phyloP scores from a whole-genome alignment of 1,284 basidiomycete genomes.

The Sporisorium sorghi region DNA sequence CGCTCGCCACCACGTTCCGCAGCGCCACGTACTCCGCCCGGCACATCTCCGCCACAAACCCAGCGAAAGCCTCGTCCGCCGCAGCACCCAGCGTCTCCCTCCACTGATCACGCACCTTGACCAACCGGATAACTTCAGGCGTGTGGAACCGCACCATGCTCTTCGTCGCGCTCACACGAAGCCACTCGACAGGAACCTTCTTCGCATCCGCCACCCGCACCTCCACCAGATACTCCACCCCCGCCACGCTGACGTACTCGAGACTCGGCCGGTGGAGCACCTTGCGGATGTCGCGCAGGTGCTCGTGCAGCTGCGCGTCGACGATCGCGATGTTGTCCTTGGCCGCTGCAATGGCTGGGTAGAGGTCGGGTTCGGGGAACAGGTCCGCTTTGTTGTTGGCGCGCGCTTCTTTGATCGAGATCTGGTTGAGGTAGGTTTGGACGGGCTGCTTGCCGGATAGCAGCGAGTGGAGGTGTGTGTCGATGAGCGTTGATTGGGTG shows the following conservation, averaged over 20 bases:
- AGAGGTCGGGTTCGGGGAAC: conserved; percentile 80
- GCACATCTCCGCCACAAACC: conserved; percentile 50
- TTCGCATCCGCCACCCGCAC: conserved; percentile 79
- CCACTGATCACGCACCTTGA: conserved; percentile 81
- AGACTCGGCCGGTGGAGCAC: conserved; percentile 79
- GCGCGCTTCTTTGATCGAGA: conserved; percentile 77
- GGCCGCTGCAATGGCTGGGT: conserved; percentile 76
- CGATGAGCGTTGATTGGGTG: conserved; percentile 74
- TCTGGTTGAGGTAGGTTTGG: conserved; percentile 71
- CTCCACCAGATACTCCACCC: conserved; percentile 69
- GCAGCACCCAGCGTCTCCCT: conserved; percentile 79
- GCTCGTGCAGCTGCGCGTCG: conserved; percentile 80
- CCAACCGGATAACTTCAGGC: conserved; percentile 77
- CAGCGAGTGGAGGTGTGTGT: conserved; percentile 78
- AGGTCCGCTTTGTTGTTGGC: conserved; percentile 79
- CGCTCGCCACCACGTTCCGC: conserved; percentile 46
- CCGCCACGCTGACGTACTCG: conserved; percentile 77
- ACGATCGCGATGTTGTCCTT: conserved; percentile 74
- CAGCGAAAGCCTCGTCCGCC: conserved; percentile 47
- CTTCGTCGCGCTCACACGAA: conserved; percentile 81
- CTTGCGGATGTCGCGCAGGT: conserved; percentile 79
- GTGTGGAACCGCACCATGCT: conserved; percentile 82
- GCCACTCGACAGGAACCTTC: conserved; percentile 83
- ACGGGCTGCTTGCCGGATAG: conserved; percentile 77
- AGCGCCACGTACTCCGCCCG: conserved; percentile 48